Conservation (phyloP, 2,329 filamentous ascomycete species). For the Paradendryphiella salina region DNA sequence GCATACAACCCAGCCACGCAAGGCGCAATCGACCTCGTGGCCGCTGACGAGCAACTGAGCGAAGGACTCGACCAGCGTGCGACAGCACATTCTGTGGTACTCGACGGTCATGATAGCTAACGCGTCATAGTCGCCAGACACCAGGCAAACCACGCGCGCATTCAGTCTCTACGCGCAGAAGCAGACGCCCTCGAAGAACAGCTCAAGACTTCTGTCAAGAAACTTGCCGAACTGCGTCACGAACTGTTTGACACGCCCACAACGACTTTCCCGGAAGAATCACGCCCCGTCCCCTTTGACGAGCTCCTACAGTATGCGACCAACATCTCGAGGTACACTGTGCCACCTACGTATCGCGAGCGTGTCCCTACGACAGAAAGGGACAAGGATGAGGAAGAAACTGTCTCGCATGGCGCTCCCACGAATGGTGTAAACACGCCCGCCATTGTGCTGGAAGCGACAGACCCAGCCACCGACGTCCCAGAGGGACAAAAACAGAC, state of each 20-base stretch:
- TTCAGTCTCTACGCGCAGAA: constrained; percentile 68
- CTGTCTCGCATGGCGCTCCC: constrained; percentile 26
- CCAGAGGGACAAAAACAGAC: constrained; percentile 22
- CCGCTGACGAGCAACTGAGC: constrained; percentile 69
- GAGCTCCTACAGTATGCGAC: constrained; percentile 78
- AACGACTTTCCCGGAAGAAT: constrained; percentile 46
- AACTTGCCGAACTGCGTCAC: constrained; percentile 72
- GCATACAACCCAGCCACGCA: constrained; percentile 76
- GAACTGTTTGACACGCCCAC: constrained; percentile 64
- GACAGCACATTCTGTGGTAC: constrained; percentile 2
- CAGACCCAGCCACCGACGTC: constrained; percentile 28
- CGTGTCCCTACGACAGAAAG: constrained; percentile 27
- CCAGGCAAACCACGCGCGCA: constrained; percentile 72
- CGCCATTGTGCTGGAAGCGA: constrained; percentile 29
- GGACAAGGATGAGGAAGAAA: constrained; percentile 27
- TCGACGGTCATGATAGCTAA: constrained; percentile 8
- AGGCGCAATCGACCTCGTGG: constrained; percentile 69
- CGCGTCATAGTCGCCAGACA: constrained; percentile 66
- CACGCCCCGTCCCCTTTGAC: constrained; percentile 63
- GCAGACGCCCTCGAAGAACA: constrained; percentile 69
- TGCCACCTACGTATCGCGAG: constrained; percentile 63
- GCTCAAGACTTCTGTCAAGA: constrained; percentile 69
- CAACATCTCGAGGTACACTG: constrained; percentile 77
- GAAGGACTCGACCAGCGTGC: constrained; percentile 67
- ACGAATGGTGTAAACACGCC: constrained; percentile 39